These are phyloP conservation scores for Aegle marmelos DNA, from an alignment of 345 rosid species.

Conservation along the genomic window DNA sequence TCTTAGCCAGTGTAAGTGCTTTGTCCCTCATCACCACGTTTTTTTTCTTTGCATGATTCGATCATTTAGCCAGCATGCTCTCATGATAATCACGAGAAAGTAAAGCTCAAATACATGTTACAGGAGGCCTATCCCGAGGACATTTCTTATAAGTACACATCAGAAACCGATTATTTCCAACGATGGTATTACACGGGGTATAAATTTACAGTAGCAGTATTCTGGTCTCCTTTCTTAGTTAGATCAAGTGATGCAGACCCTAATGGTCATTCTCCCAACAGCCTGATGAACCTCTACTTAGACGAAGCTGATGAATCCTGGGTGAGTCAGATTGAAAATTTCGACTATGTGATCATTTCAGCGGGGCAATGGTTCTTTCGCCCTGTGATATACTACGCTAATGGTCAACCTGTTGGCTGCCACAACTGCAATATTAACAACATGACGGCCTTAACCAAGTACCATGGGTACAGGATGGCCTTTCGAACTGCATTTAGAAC, in stretches of 20 bases:
- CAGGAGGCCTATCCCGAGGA: conserved; percentile 44
- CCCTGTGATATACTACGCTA: conserved; percentile 33
- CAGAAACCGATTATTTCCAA: conserved; percentile 24
- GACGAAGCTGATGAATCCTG: conserved; percentile 51
- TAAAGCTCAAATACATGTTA: not conserved
- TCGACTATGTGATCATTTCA: conserved; percentile 49
- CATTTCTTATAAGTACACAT: conserved; percentile 14
- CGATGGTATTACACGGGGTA: conserved; percentile 26
- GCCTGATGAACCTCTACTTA: conserved; percentile 42
- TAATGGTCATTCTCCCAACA: conserved; percentile 31
- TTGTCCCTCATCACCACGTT: not conserved
- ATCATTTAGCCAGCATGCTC: not conserved
- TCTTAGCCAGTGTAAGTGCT: conserved; percentile 33
- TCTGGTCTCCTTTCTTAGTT: conserved; percentile 59
- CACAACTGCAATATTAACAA: conserved; percentile 32
- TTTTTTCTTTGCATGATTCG: not conserved
- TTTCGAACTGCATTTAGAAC: conserved; percentile 52
- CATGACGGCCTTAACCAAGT: conserved; percentile 29
- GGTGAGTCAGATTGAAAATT: conserved; percentile 34
- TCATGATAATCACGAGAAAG: not conserved
- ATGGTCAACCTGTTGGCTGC: conserved; percentile 38
- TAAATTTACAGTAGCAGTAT: conserved; percentile 40
- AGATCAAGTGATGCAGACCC: conserved; percentile 42
- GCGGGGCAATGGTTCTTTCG: conserved; percentile 65
- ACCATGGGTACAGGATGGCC: conserved; percentile 56